These are phyloP conservation scores for Pelargonium australe DNA, from an alignment of 441 rosid genomes.

Conservation along the genomic window DNA sequence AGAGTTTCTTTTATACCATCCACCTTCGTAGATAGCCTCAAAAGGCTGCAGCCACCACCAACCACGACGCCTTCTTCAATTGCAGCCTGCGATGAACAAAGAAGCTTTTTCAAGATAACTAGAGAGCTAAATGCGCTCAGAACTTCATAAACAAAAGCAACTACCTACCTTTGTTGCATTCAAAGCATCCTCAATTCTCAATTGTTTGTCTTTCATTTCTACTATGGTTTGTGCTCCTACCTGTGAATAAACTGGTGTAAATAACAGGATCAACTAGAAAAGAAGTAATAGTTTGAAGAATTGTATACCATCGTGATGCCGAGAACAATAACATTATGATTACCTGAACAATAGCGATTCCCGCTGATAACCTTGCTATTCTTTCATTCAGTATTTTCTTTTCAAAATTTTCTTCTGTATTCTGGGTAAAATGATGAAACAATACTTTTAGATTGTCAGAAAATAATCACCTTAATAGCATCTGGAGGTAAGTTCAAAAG, in stretches of 20 bases:
- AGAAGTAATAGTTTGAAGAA: slow-evolving; percentile 6
- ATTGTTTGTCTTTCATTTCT: slow-evolving; percentile 84
- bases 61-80: slow-evolving; percentile 96
- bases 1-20: slow-evolving; percentile 65
- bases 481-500: background rate
- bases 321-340: slow-evolving; percentile 11
- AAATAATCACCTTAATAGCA: slow-evolving; percentile 1
- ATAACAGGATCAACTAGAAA: slow-evolving; percentile 8
- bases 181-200: slow-evolving; percentile 80
- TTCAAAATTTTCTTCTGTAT: slow-evolving; percentile 55
- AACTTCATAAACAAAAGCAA: slow-evolving; percentile 14
- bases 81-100: slow-evolving; percentile 43
- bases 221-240: slow-evolving; percentile 89
- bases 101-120: slow-evolving; percentile 9
- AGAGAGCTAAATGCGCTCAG: slow-evolving; percentile 4
- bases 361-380: slow-evolving; percentile 74
- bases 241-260: slow-evolving; percentile 30
- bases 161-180: slow-evolving; percentile 80
- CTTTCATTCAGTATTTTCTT: slow-evolving; percentile 80
- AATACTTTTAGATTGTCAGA: background rate
- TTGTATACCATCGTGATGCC: background rate
- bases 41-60: slow-evolving; percentile 85
- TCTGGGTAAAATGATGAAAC: slow-evolving; percentile 34
- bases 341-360: slow-evolving; percentile 83
- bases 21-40: slow-evolving; percentile 79